Evolutionary conservation across 768 basidiomycete genomes (phyloP).

Genomic region (Cantharellus cinnabarinus): DNA sequence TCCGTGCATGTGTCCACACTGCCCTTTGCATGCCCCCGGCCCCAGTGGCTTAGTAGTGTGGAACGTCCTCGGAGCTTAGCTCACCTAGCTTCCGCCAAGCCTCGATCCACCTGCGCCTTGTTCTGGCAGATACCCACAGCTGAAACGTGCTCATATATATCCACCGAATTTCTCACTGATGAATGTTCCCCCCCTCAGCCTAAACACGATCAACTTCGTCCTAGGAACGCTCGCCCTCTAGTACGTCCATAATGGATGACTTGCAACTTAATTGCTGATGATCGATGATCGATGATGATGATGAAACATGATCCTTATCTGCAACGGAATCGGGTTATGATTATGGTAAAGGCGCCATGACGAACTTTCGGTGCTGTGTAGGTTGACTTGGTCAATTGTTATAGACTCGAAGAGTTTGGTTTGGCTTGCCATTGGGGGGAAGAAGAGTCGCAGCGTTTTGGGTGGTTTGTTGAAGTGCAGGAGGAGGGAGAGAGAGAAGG

Average conservation of each 20-base stretch:
- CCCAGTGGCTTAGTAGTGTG: neutral
- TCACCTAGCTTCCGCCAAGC: slow-evolving; percentile 14
- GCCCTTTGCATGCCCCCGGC: no score
- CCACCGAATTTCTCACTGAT: slow-evolving; percentile 20
- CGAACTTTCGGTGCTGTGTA: slow-evolving; percentile 25
- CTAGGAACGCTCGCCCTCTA: slow-evolving; percentile 21
- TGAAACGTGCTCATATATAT: slow-evolving; percentile 10
- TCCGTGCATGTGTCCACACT: neutral
- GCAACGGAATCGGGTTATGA: slow-evolving; percentile 25
- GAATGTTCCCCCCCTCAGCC: slow-evolving; percentile 27
- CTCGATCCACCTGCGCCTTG: slow-evolving; percentile 15
- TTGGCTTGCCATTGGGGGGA: no score
- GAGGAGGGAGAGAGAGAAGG: no score
- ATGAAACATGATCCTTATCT: slow-evolving; percentile 9
- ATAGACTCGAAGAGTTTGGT: no score
- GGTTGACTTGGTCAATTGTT: neutral
- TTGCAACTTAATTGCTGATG: no score
- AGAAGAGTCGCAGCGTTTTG: no score
- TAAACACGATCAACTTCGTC: slow-evolving; percentile 26
- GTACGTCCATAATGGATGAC: slow-evolving; percentile 1
- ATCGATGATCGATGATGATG: no score
- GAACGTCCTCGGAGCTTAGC: neutral
- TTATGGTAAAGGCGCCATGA: slow-evolving; percentile 33
- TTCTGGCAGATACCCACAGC: slow-evolving; percentile 13
- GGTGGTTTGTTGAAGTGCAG: no score